A percentile compares a stretch with the other conserved stretches of the same genome.
phyloP scores from a whole-genome alignment of 441 rosid genomes.

The Adansonia grandidieri region DNA sequence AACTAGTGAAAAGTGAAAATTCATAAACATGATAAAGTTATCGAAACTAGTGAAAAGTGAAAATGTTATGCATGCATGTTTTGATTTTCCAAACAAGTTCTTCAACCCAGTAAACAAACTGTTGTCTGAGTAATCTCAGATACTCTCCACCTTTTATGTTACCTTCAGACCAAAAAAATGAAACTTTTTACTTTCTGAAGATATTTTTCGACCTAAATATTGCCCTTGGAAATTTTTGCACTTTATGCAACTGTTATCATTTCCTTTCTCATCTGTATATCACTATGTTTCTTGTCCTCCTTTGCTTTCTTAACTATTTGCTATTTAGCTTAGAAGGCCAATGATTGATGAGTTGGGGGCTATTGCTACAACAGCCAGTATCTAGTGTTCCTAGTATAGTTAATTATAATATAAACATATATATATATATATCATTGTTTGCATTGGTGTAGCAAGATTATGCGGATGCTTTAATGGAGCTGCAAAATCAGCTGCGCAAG shows the following conservation, averaged over 20 bases:
- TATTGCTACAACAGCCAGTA: background rate
- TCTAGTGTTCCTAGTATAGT: background rate
- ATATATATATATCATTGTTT: conserved; percentile 20
- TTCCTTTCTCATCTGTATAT: conserved; percentile 10
- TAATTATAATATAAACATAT: background rate
- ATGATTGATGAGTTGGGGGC: conserved; percentile 5
- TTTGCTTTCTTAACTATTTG: conserved; percentile 13
- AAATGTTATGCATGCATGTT: conserved; percentile 1
- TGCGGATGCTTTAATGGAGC: conserved; percentile 60
- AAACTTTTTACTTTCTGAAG: background rate
- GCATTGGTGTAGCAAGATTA: conserved; percentile 51
- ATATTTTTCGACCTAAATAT: background rate
- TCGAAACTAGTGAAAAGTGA: background rate
- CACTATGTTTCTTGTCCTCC: conserved; percentile 9
- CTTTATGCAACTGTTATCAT: background rate
- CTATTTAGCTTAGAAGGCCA: conserved; percentile 17
- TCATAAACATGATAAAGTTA: conserved; percentile 9
- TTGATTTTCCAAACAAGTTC: conserved; percentile 4
- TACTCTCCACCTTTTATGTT: conserved; percentile 10
- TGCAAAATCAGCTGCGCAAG: conserved; percentile 52
- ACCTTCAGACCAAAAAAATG: background rate
- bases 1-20: background rate
- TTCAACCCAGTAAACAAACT: background rate
- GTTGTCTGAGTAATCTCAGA: background rate
- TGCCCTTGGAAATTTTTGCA: background rate